Evolutionary conservation across 306 rosid species (phyloP), one percentile per base, ranked within the genome.

Genomic region (Gynostemma pentaphyllum): DNA sequence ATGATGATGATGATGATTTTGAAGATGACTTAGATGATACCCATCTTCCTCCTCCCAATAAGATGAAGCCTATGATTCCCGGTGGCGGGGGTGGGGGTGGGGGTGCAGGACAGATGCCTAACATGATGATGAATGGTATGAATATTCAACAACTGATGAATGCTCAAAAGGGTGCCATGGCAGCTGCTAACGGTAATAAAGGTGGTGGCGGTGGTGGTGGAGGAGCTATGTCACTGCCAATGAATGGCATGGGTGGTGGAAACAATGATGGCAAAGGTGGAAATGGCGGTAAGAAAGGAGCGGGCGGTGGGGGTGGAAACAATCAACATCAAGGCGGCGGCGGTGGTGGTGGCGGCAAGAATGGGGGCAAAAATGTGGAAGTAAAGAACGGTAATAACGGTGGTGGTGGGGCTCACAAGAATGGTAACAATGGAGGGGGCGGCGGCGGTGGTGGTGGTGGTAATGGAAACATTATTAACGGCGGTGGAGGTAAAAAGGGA

Each of bases 21-120:
- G 80, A 76, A 13, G 86, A 82, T 61, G 96, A 87, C 6, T 47
- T 83, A 42, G 95, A 79, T 5, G 86, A 72, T 28, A 54, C 30
- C 7, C 70, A 47, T 1, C 74, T 50, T 14, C 83, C 80, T 14
- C 83, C 80, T 1, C 67, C 42, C 0, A 69, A 44, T 64, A 90
- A 72, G 72, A 80, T 78, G 89, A 87, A 83, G 49, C 19, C 74
- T 0, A 44, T 71, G 14, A 63, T 66, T 5, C 1, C 54, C 7
- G 54, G 54, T 1, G 54, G 53, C 1, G 52, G 52, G 0, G 57
- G 56, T 27, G 47, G 47, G 0, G 47, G 47, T 42, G 46, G 46
- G 46, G 32, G 42, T 30, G 24, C n/a, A 1, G 65, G 47, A 36
- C 65, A 59, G 65, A 59, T 59, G 47, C 65, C 47, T 24, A 73